These are phyloP conservation scores for Neltuma alba DNA, from an alignment of 306 rosid species.

Conservation along the genomic window DNA sequence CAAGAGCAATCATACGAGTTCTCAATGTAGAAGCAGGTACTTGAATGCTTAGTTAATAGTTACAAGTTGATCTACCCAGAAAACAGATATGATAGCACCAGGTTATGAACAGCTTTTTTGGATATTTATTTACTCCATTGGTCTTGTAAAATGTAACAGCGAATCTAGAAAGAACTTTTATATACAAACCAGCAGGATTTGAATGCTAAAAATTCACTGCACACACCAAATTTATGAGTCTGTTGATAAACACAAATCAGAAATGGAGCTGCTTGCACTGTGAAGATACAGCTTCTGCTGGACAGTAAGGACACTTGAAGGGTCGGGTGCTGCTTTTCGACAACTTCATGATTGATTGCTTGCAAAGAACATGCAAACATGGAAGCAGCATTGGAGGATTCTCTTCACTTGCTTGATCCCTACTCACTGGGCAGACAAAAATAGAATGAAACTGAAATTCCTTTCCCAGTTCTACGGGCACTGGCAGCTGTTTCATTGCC, in stretches of 20 bases:
- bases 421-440: slow-evolving; percentile 88
- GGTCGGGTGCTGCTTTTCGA: slow-evolving; percentile 69
- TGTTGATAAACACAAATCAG: slow-evolving; percentile 42
- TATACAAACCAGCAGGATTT: slow-evolving; percentile 51
- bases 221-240: slow-evolving; percentile 31
- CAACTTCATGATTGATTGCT: slow-evolving; percentile 76
- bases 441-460: slow-evolving; percentile 90
- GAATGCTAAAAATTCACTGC: slow-evolving; percentile 36
- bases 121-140: slow-evolving; percentile 36
- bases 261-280: slow-evolving; percentile 69
- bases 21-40: neutral
- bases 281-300: slow-evolving; percentile 61
- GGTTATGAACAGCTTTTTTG: slow-evolving; percentile 39
- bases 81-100: neutral
- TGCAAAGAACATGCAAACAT: slow-evolving; percentile 87
- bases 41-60: neutral
- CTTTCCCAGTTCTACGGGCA: slow-evolving; percentile 78
- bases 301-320: slow-evolving; percentile 88
- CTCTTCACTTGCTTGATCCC: slow-evolving; percentile 83
- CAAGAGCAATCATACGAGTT: neutral
- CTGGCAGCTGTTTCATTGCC: slow-evolving; percentile 79
- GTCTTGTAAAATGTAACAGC: slow-evolving; percentile 37
- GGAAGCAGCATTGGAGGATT: slow-evolving; percentile 90
- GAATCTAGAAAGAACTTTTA: slow-evolving; percentile 44
- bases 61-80: neutral